phyloP scores from a whole-genome alignment of 2,329 filamentous ascomycete species.

The Penicillium thymicola region DNA sequence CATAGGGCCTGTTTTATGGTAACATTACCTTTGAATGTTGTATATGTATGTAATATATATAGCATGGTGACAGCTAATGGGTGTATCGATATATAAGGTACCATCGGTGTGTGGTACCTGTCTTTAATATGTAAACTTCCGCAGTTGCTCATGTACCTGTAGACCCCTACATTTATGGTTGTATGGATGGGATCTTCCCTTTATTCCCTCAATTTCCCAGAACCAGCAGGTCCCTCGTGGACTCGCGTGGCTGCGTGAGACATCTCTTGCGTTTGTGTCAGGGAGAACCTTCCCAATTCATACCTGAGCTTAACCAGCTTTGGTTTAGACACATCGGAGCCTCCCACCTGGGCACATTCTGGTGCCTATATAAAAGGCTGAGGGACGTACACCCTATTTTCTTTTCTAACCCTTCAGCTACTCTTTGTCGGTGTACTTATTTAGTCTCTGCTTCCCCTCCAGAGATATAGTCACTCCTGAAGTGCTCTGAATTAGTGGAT shows the following conservation, averaged over 20 bases:
- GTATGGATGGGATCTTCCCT: neutral
- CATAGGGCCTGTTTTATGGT: neutral
- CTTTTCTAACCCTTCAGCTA: neutral
- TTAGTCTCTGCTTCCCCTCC: neutral
- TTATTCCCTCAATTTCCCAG: slow-evolving; percentile 4
- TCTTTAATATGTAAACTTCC: neutral
- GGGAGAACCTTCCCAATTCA: slow-evolving; percentile 6
- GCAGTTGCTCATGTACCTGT: slow-evolving; percentile 1
- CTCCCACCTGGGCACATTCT: neutral
- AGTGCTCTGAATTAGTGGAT: neutral
- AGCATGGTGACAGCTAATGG: too few relatives aligned
- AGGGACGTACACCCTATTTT: neutral
- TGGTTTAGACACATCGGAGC: neutral
- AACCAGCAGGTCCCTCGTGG: neutral
- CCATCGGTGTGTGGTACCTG: neutral
- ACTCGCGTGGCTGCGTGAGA: neutral
- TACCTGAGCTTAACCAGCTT: neutral
- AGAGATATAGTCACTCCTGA: neutral
- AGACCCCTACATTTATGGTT: neutral
- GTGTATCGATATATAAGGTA: neutral
- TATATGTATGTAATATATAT: slow-evolving; percentile 5
- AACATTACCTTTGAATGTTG: slow-evolving; percentile 5
- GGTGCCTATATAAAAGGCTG: neutral
- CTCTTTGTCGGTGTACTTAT: neutral
- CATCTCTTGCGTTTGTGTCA: neutral